A percentile compares a stretch with the other conserved stretches of the same genome.
Conservation (phyloP, 140 eudicot genomes). For the Erigeron philadelphicus region DNA sequence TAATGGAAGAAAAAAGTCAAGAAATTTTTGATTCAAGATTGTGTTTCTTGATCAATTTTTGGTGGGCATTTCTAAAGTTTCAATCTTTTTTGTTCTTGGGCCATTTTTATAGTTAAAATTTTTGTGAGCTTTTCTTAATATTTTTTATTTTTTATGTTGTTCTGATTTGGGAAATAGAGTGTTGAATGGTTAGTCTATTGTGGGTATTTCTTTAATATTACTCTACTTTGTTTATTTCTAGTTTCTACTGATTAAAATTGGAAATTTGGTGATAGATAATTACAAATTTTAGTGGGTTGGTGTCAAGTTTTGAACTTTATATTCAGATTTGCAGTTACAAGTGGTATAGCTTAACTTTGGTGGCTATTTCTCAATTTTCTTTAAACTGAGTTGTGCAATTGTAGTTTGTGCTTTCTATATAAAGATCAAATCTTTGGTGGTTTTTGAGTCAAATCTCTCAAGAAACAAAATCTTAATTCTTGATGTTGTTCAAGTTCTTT, state of each 20-base stretch:
- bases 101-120: constrained; percentile 5
- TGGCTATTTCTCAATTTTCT: neutral
- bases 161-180: constrained; percentile 22
- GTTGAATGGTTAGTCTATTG: constrained; percentile 12
- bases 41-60: constrained; percentile 23
- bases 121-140: constrained; percentile 19
- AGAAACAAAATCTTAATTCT: neutral
- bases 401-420: constrained; percentile 8
- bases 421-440: constrained; percentile 14
- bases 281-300: neutral
- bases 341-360: constrained; percentile 13
- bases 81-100: neutral
- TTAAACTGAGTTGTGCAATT: neutral
- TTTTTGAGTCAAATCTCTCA: neutral
- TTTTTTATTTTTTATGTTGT: constrained; percentile 1
- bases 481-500: neutral
- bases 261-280: constrained; percentile 9
- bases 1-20: constrained; percentile 26
- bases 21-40: constrained; percentile 24
- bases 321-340: neutral
- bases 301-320: neutral
- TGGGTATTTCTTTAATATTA: constrained; percentile 12
- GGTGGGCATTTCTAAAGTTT: constrained; percentile 5
- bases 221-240: constrained; percentile 3
- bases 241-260: constrained; percentile 1